Evolutionary conservation across 306 rosid species (phyloP).

Genomic region (Vicia faba): DNA sequence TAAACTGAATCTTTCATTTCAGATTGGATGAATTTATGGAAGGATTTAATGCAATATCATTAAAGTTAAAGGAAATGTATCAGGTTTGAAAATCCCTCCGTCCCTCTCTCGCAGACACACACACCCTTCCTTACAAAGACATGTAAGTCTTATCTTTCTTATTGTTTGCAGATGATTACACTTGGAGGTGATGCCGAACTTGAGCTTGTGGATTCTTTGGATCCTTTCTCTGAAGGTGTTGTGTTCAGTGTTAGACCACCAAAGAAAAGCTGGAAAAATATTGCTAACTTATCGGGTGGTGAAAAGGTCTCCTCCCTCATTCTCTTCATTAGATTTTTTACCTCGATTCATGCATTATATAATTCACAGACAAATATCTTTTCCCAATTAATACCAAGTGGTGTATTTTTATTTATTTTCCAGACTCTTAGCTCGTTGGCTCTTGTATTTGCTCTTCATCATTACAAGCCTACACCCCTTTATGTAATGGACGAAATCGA

Average conservation of each 20-base stretch:
- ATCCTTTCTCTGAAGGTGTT: constrained; percentile 98
- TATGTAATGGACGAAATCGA: constrained; percentile 99
- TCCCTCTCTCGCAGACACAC: neutral
- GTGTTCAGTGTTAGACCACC: constrained; percentile 98
- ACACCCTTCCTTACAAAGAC: neutral
- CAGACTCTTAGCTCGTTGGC: constrained; percentile 99
- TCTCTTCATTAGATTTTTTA: neutral
- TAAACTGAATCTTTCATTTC: constrained; percentile 34
- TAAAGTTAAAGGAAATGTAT: constrained; percentile 93
- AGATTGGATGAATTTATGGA: constrained; percentile 98
- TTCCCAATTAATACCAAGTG: neutral
- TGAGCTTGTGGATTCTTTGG: constrained; percentile 94
- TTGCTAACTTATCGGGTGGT: constrained; percentile 96
- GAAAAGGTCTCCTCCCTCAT: constrained; percentile 67
- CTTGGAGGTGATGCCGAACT: constrained; percentile 99
- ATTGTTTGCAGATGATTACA: constrained; percentile 78
- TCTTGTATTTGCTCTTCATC: constrained; percentile 97
- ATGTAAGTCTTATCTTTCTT: neutral
- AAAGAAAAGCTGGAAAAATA: constrained; percentile 98
- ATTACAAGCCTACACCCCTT: constrained; percentile 96
- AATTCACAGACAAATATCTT: neutral
- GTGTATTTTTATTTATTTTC: constrained; percentile 34
- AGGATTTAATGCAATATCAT: constrained; percentile 89
- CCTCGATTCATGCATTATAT: constrained; percentile 7
- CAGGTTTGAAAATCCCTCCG: constrained; percentile 62